These are phyloP conservation scores for Suillus alpinus DNA, from an alignment of 768 basidiomycete species.

Conservation along the genomic window DNA sequence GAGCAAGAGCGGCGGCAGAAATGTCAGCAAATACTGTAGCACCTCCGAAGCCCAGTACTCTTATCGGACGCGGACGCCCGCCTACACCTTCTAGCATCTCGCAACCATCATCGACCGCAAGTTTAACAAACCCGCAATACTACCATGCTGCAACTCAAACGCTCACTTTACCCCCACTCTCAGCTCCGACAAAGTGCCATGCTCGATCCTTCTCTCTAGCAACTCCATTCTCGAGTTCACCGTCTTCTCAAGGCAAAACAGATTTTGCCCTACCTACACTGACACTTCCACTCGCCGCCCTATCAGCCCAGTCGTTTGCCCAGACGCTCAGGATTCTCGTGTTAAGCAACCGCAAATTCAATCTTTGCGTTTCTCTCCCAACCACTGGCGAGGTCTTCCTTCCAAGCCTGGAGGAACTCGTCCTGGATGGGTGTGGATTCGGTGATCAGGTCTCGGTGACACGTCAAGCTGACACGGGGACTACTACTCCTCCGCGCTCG, in stretches of 20 bases:
- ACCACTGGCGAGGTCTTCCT: constrained; percentile 40
- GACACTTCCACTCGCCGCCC: constrained; percentile 63
- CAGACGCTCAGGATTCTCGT: constrained; percentile 54
- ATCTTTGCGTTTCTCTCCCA: constrained; percentile 62
- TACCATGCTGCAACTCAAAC: constrained; percentile 55
- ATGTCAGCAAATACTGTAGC: constrained; percentile 14
- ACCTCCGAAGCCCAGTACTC: constrained; percentile 14
- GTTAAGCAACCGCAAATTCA: constrained; percentile 64
- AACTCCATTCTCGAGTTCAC: constrained; percentile 18
- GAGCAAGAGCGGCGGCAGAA: constrained; percentile 56
- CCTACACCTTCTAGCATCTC: constrained; percentile 23
- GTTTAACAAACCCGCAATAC: constrained; percentile 54
- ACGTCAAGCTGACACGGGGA: constrained; percentile 29
- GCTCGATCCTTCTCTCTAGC: constrained; percentile 61
- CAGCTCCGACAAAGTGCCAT: constrained; percentile 50
- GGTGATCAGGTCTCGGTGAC: constrained; percentile 54
- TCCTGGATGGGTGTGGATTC: constrained; percentile 71
- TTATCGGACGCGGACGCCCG: constrained; percentile 23
- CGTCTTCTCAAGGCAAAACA: constrained; percentile 15
- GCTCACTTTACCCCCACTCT: constrained; percentile 62
- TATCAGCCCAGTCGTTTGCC: constrained; percentile 59
- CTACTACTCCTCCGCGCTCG: constrained; percentile 40
- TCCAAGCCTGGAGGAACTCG: constrained; percentile 70
- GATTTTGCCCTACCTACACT: constrained; percentile 63
- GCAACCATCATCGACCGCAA: constrained; percentile 25